phyloP scores from a whole-genome alignment of 2,329 filamentous ascomycete species.

The Cladosporium phlei region DNA sequence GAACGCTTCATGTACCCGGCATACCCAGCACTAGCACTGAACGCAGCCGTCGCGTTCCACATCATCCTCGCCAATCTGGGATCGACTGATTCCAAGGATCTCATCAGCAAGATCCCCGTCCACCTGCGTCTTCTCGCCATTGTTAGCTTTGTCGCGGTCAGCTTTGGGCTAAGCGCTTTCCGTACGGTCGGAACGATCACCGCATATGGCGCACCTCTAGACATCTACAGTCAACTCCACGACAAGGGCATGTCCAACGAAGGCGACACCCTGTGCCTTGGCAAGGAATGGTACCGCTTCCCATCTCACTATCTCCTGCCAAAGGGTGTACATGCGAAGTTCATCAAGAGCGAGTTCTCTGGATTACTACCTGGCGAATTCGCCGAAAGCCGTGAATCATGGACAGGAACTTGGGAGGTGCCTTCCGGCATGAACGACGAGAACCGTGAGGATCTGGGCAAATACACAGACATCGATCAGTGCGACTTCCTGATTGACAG shows the following conservation, averaged over 20 bases:
- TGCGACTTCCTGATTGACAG: conserved; percentile 89
- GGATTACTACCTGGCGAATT: conserved; percentile 91
- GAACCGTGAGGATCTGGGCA: conserved; percentile 79
- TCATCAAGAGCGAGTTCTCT: conserved; percentile 82
- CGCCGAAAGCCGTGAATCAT: conserved; percentile 67
- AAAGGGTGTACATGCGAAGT: conserved; percentile 76
- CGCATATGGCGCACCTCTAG: conserved; percentile 76
- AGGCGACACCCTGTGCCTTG: conserved; percentile 76
- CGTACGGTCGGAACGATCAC: conserved; percentile 73
- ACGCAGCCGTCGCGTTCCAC: conserved; percentile 79
- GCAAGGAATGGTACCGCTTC: conserved; percentile 98
- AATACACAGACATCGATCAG: conserved; percentile 72
- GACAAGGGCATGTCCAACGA: conserved; percentile 50
- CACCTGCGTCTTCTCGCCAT: conserved; percentile 66
- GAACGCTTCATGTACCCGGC: conserved; percentile 98
- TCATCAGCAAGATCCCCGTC: conserved; percentile 67
- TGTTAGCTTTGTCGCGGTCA: conserved; percentile 45
- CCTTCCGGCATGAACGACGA: conserved; percentile 85
- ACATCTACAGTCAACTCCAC: conserved; percentile 63
- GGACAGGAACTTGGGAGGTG: conserved; percentile 77
- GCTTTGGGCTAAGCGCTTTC: conserved; percentile 59
- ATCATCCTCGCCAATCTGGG: conserved; percentile 73
- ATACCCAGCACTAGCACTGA: conserved; percentile 85
- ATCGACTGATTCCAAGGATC: conserved; percentile 58
- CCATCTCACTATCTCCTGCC: conserved; percentile 90